phyloP scores from a whole-genome alignment of 1,284 basidiomycete genomes.

The Apiotrichum montevideense region DNA sequence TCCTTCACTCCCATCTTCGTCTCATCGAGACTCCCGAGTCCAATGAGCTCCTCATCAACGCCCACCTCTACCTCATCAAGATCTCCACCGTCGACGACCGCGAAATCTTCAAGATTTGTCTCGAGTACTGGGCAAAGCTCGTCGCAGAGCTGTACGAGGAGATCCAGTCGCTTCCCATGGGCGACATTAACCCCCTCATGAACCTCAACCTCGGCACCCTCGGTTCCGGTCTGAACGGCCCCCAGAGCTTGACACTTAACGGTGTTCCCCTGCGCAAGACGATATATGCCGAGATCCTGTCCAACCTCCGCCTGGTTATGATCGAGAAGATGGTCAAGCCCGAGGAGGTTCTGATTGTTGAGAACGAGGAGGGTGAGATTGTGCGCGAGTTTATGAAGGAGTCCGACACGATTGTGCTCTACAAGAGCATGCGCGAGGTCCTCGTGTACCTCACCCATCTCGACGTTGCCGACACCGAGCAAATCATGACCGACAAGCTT shows the following conservation, averaged over 20 bases:
- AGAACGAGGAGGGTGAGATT: constrained; percentile 99
- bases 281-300: constrained; percentile 89
- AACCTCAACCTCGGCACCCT: constrained; percentile 70
- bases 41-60: constrained; percentile 89
- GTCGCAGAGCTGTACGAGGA: constrained; percentile 98
- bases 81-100: constrained; percentile 97
- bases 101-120: constrained; percentile 98
- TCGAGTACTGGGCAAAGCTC: constrained; percentile 99
- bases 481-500: constrained; percentile 93
- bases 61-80: constrained; percentile 98
- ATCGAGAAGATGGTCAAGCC: constrained; percentile 99
- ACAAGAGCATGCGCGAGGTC: constrained; percentile 98
- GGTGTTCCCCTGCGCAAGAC: constrained; percentile 82
- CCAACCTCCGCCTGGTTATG: constrained; percentile 90
- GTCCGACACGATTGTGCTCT: constrained; percentile 95
- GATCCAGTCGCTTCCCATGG: constrained; percentile 67
- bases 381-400: constrained; percentile 99
- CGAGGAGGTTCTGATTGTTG: constrained; percentile 96
- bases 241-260: constrained; percentile 57
- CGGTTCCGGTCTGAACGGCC: constrained; percentile 50
- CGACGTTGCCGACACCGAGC: constrained; percentile 93
- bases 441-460: constrained; percentile 95
- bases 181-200: constrained; percentile 89
- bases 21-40: constrained; percentile 88
- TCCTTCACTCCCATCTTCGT: constrained; percentile 84